Evolutionary conservation across 2,329 filamentous ascomycete genomes (phyloP).

Genomic region (Microcyclosporella mali): DNA sequence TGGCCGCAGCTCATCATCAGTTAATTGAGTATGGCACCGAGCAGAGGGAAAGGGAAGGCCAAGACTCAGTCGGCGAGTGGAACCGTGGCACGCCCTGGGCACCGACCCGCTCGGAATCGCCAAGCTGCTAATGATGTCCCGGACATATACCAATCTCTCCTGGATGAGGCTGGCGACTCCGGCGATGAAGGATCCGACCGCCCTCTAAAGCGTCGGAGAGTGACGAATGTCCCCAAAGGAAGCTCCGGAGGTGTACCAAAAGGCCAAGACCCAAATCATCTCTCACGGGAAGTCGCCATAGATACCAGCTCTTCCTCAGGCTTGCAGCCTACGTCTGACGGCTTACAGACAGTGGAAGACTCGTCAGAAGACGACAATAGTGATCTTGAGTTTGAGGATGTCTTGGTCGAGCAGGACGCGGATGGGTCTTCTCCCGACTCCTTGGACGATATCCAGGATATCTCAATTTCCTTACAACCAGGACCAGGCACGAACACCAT

Average conservation of each 20-base stretch:
- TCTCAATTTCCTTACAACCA: conserved; percentile 38
- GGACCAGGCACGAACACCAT: conserved; percentile 29
- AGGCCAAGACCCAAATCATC: not conserved
- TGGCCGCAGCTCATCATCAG: not conserved
- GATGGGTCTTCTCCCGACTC: conserved; percentile 27
- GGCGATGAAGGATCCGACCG: conserved; percentile 12
- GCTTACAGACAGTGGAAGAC: conserved; percentile 26
- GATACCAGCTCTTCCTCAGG: not conserved
- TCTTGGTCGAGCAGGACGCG: conserved; percentile 35
- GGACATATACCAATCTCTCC: conserved; percentile 27
- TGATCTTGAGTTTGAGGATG: conserved; percentile 60
- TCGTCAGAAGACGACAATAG: conserved; percentile 38
- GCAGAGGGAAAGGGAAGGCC: conserved; percentile 25
- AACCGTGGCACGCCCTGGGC: conserved; percentile 3
- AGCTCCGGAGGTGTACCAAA: not conserved
- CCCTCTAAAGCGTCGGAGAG: conserved; percentile 26
- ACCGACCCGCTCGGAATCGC: conserved; percentile 12
- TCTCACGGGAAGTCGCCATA: not conserved
- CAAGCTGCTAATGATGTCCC: conserved; percentile 8
- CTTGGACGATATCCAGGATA: conserved; percentile 31
- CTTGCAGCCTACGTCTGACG: not conserved
- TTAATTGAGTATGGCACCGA: conserved; percentile 30
- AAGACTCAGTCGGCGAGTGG: conserved; percentile 1
- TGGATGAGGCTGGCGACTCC: conserved; percentile 22
- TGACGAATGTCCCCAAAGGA: not conserved